Evolutionary conservation across 768 basidiomycete species (phyloP), one percentile per base, ranked within the genome.

Genomic region (Crassisporium funariophilum): DNA sequence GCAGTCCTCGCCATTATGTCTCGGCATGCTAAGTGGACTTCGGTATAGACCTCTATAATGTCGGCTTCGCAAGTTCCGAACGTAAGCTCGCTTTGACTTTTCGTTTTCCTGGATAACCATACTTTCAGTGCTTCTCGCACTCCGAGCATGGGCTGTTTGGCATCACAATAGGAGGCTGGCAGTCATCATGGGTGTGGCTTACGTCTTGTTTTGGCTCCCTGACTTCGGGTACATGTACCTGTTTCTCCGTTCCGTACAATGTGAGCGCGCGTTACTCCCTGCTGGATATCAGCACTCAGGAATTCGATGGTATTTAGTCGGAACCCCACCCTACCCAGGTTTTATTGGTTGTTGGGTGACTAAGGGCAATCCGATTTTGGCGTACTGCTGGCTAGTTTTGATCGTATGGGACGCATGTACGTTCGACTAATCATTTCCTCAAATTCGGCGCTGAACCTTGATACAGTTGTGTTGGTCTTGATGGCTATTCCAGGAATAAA

Each of bases 71-170:
- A n/a, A n/a, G n/a, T n/a, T n/a, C n/a, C n/a, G 45, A n/a, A n/a
- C n/a, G n/a, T n/a, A n/a, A n/a, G n/a, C n/a, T n/a, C n/a, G n/a
- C n/a, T n/a, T n/a, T n/a, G 8, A 7, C 25, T 2, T 3, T 4
- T 23, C 17, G 5, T 11, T 40, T 5, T n/a, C 22, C 21, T 24
- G 11, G 15, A 12, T 29, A 13, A 40, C 15, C 4, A 10, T 12
- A 15, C 12, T 36, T 38, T n/a, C n/a, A 61, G 60, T 61, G 22
- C 54, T 61, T 27, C 38, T 61, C 15, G 49, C 48, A 5, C 39
- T 59, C 15, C 54, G 60, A 3, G 52, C 49, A 12, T 61, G 60
- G 60, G 57, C 60, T 1, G 43, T 61, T 5, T 61, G 60, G 54
- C 42, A 56, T 25, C 41, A 54, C 10, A 25, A 42, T 17, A 34